A percentile compares a stretch with the other conserved stretches of the same genome.
phyloP scores from a whole-genome alignment of 441 rosid species.

The Gossypium davidsonii region DNA sequence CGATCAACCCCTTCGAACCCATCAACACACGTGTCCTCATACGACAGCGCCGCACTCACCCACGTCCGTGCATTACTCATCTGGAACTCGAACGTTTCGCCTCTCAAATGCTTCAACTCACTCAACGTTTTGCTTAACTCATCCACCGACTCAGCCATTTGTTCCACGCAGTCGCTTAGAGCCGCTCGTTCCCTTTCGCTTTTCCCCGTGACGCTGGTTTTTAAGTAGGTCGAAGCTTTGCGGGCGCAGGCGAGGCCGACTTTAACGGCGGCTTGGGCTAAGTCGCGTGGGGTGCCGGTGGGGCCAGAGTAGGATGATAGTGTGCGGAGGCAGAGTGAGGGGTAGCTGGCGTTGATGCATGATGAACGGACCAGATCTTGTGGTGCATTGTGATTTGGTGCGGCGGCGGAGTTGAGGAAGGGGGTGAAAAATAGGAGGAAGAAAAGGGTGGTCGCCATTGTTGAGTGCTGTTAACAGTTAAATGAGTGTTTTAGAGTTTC shows the following conservation, averaged over 20 bases:
- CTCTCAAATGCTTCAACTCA: slow-evolving; percentile 51
- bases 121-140: slow-evolving; percentile 43
- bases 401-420: slow-evolving; percentile 23
- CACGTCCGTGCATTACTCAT: slow-evolving; percentile 71
- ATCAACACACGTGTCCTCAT: slow-evolving; percentile 79
- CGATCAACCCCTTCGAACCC: slow-evolving; percentile 49
- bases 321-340: slow-evolving; percentile 52
- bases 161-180: slow-evolving; percentile 58
- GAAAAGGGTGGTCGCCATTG: not conserved
- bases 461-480: not conserved
- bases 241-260: slow-evolving; percentile 47
- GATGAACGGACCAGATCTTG: slow-evolving; percentile 53
- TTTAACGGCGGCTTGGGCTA: slow-evolving; percentile 65
- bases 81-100: slow-evolving; percentile 46
- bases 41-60: slow-evolving; percentile 69
- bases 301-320: slow-evolving; percentile 61
- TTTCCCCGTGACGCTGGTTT: slow-evolving; percentile 16
- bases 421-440: slow-evolving; percentile 8
- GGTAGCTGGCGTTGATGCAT: slow-evolving; percentile 63
- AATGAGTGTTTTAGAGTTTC: not conserved
- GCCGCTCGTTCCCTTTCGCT: slow-evolving; percentile 39
- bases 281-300: slow-evolving; percentile 40
- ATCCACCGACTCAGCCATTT: slow-evolving; percentile 61
- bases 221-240: slow-evolving; percentile 31
- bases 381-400: not conserved